Conservation (phyloP, 768 basidiomycete species). For the Tylopilus rubrobrunneus region DNA sequence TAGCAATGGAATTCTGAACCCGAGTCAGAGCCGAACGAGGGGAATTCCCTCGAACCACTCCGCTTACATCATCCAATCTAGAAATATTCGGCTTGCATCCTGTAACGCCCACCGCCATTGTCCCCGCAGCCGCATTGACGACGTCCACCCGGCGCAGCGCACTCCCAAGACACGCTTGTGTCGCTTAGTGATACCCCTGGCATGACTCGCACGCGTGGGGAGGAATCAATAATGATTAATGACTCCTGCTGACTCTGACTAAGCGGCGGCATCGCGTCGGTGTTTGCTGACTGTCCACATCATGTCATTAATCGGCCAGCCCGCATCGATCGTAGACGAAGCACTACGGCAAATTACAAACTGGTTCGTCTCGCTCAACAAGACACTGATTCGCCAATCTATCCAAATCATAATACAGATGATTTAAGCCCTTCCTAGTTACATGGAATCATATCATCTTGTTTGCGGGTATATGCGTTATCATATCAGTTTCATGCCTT, state of each 20-base stretch:
- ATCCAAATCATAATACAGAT: background rate
- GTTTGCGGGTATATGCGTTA: constrained; percentile 7
- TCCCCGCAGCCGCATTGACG: background rate
- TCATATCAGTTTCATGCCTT: background rate
- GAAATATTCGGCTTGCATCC: background rate
- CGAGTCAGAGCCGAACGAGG: constrained; percentile 21
- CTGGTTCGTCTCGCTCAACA: constrained; percentile 7
- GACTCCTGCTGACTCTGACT: constrained; percentile 12
- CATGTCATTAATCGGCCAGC: background rate
- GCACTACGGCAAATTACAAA: constrained; percentile 4
- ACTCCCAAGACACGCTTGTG: background rate
- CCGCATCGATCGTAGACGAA: background rate
- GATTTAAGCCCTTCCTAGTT: background rate
- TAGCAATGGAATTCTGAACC: constrained; percentile 23
- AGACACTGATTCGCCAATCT: background rate
- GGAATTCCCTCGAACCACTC: background rate
- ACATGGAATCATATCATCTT: background rate
- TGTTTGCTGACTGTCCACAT: constrained; percentile 3
- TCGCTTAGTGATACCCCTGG: background rate
- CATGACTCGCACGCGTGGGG: background rate
- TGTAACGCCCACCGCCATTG: too few relatives aligned
- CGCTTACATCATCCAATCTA: constrained; percentile 7
- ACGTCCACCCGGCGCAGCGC: background rate
- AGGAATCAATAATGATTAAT: background rate
- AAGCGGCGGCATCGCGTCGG: constrained; percentile 11